Conservation (phyloP, 2,329 filamentous ascomycete genomes). For the Aspergillus unguis region DNA sequence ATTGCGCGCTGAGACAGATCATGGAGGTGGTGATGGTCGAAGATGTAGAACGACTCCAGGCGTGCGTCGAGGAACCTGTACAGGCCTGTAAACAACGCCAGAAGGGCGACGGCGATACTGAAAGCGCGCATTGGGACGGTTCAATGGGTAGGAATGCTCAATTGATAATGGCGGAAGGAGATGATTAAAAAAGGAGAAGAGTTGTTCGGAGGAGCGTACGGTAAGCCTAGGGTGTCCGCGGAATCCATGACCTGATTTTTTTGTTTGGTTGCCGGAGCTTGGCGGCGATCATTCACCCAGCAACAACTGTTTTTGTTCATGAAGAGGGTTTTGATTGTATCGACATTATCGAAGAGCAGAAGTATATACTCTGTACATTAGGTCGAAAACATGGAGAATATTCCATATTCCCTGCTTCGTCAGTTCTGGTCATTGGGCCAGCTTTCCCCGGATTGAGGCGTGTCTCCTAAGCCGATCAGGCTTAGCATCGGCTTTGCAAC, state of each 20-base stretch:
- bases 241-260: background rate
- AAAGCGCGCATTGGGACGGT: constrained; percentile 24
- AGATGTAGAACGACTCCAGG: constrained; percentile 65
- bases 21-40: constrained; percentile 65
- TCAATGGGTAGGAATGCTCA: background rate
- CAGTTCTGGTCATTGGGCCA: too few relatives aligned
- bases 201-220: background rate
- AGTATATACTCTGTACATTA: too few relatives aligned
- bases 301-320: too few relatives aligned
- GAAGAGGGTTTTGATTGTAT: too few relatives aligned
- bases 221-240: background rate
- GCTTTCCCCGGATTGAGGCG: too few relatives aligned
- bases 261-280: background rate
- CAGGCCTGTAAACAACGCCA: constrained; percentile 35
- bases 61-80: constrained; percentile 38
- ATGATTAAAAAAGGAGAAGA: background rate
- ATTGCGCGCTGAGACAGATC: constrained; percentile 66
- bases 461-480: too few relatives aligned
- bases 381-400: too few relatives aligned
- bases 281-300: background rate
- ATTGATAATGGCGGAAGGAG: background rate
- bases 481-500: background rate
- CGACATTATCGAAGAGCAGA: too few relatives aligned
- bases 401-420: too few relatives aligned
- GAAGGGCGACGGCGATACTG: constrained; percentile 32